A percentile compares a stretch with the other conserved stretches of the same genome.
phyloP scores from a whole-genome alignment of 116 monocot genomes.

The Iris pallida region DNA sequence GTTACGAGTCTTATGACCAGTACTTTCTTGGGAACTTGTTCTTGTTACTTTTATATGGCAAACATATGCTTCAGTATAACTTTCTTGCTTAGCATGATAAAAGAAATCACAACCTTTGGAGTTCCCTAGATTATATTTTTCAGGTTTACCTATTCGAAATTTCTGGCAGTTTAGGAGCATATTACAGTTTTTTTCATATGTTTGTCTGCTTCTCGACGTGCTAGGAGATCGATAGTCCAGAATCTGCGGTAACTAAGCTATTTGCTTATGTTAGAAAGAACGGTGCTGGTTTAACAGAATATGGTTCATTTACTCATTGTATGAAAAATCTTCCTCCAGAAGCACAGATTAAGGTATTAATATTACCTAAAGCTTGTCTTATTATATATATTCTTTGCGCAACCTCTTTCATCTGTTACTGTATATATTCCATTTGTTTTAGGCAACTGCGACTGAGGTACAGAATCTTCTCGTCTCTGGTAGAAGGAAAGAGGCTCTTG shows the following conservation, averaged over 20 bases:
- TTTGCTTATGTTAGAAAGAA: slow-evolving; percentile 74
- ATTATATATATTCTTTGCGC: background rate
- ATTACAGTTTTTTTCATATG: background rate
- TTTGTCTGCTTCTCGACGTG: slow-evolving; percentile 10
- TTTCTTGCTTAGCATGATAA: background rate
- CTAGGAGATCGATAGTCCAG: slow-evolving; percentile 84
- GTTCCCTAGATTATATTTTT: slow-evolving; percentile 1
- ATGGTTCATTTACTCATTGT: slow-evolving; percentile 47
- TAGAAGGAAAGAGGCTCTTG: slow-evolving; percentile 90
- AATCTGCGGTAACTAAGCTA: slow-evolving; percentile 67
- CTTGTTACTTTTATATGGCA: too few relatives aligned
- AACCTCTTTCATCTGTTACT: slow-evolving; percentile 2
- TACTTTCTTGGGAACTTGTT: too few relatives aligned
- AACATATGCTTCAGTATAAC: too few relatives aligned
- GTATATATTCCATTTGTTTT: slow-evolving; percentile 12
- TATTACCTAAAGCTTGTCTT: background rate
- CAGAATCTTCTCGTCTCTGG: slow-evolving; percentile 90
- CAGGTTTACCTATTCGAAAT: background rate
- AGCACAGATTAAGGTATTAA: slow-evolving; percentile 60
- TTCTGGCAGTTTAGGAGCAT: background rate
- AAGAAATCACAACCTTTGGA: background rate
- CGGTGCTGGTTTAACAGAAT: slow-evolving; percentile 29
- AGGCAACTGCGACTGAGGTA: slow-evolving; percentile 71
- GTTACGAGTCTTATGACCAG: too few relatives aligned
- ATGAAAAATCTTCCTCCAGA: slow-evolving; percentile 75